Percentiles rank a stretch among this genome's conserved stretches.
Evolutionary conservation across 192 early-diverging fungal species (phyloP).

Genomic region (Backusella mclennaniae): DNA sequence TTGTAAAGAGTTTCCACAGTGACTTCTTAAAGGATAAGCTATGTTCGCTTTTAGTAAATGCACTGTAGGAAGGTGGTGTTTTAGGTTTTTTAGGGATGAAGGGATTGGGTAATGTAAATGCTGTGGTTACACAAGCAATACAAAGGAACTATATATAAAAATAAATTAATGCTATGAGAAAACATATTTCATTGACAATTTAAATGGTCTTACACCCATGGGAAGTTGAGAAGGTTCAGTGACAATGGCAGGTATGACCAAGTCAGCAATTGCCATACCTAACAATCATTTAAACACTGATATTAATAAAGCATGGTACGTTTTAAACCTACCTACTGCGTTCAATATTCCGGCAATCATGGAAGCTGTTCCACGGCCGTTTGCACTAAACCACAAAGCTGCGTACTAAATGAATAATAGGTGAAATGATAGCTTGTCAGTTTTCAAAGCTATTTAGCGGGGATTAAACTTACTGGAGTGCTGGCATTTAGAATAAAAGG

Average conservation of each 20-base stretch:
- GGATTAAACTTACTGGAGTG: conserved; percentile 33
- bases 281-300: conserved; percentile 10
- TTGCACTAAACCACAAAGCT: conserved; percentile 50
- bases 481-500: conserved; percentile 55
- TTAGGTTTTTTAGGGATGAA: conserved; percentile 43
- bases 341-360: conserved; percentile 42
- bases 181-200: neutral
- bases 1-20: conserved; percentile 40
- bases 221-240: conserved; percentile 29
- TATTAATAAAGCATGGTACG: neutral
- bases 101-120: conserved; percentile 39
- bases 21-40: conserved; percentile 33
- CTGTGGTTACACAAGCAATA: conserved; percentile 41
- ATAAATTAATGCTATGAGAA: neutral
- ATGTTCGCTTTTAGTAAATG: conserved; percentile 26
- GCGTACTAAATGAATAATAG: conserved; percentile 38
- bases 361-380: conserved; percentile 45
- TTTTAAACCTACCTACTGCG: neutral
- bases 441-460: neutral
- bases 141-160: conserved; percentile 29
- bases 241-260: conserved; percentile 47
- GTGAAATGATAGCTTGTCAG: neutral
- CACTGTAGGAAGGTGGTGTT: conserved; percentile 48
- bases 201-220: conserved; percentile 31
- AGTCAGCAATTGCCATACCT: conserved; percentile 47